These are phyloP conservation scores for Dictyophora rubrovolvata DNA, from an alignment of 768 basidiomycete species.

Conservation along the genomic window DNA sequence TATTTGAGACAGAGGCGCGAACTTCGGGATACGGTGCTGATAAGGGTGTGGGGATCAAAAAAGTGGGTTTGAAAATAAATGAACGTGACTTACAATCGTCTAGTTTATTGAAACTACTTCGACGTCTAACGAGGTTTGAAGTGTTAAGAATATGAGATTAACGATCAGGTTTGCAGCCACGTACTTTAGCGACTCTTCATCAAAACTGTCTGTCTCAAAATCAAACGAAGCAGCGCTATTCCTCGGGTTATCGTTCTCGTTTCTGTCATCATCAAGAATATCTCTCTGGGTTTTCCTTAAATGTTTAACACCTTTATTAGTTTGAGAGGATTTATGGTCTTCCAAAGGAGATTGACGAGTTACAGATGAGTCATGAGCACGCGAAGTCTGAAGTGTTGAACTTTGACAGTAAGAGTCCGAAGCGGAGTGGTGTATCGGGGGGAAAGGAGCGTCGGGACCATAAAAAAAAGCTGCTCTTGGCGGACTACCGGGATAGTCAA, in stretches of 20 bases:
- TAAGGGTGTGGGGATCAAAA: not conserved
- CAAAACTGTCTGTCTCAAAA: not conserved
- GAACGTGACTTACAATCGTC: slow-evolving; percentile 5
- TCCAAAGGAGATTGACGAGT: not conserved
- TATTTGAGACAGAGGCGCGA: slow-evolving; percentile 35
- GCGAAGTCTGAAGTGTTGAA: not conserved
- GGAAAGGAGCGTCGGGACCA: not conserved
- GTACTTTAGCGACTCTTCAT: not conserved
- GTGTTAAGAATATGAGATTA: too few relatives aligned
- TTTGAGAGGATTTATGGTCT: not conserved
- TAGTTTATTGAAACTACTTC: not conserved
- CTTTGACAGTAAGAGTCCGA: not conserved
- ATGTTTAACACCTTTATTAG: not conserved
- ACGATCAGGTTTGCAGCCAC: slow-evolving; percentile 15
- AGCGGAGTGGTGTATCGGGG: not conserved
- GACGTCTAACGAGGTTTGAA: not conserved
- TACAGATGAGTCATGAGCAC: not conserved
- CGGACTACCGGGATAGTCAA: not conserved
- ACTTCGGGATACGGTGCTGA: slow-evolving; percentile 33
- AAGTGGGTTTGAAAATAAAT: not conserved
- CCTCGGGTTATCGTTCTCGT: not conserved
- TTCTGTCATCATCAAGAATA: not conserved
- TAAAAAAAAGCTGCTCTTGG: not conserved
- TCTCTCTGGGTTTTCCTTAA: not conserved
- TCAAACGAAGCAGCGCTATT: not conserved